These are phyloP conservation scores for Suillus subaureus DNA, from an alignment of 768 basidiomycete species.

Conservation along the genomic window DNA sequence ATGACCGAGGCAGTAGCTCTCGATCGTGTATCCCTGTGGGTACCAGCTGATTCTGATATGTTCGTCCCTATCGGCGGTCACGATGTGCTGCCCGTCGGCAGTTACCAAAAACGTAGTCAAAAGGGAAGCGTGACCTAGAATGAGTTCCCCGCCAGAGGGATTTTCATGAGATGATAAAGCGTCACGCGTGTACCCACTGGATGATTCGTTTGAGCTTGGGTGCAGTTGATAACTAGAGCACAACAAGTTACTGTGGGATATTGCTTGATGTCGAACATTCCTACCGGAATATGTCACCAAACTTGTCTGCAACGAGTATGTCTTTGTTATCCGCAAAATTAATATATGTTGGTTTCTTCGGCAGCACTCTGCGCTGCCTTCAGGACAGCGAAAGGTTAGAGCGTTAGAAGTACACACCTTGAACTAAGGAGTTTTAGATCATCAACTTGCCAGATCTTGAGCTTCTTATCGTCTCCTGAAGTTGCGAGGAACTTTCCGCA, in stretches of 20 bases:
- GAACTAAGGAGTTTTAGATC: constrained; percentile 57
- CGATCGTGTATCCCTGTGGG: constrained; percentile 83
- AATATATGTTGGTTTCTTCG: constrained; percentile 80
- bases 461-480: constrained; percentile 75
- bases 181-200: constrained; percentile 33
- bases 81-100: constrained; percentile 67
- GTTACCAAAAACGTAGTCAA: constrained; percentile 75
- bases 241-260: neutral
- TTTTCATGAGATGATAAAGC: constrained; percentile 64
- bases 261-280: constrained; percentile 14
- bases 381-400: neutral
- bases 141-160: constrained; percentile 64
- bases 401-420: constrained; percentile 47
- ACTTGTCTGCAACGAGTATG: constrained; percentile 89
- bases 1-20: constrained; percentile 86
- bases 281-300: constrained; percentile 90
- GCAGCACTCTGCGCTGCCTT: constrained; percentile 59
- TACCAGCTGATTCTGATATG: constrained; percentile 92
- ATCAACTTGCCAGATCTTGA: constrained; percentile 75
- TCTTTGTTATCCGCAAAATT: constrained; percentile 62
- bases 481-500: constrained; percentile 56
- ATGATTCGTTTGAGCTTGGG: constrained; percentile 15
- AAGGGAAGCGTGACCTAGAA: constrained; percentile 89
- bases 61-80: constrained; percentile 94
- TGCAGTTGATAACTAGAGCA: constrained; percentile 62